Evolutionary conservation across 208 protist genomes (phyloP), one percentile per base, ranked within the genome.

Genomic region (Trypanosoma conorhini): DNA sequence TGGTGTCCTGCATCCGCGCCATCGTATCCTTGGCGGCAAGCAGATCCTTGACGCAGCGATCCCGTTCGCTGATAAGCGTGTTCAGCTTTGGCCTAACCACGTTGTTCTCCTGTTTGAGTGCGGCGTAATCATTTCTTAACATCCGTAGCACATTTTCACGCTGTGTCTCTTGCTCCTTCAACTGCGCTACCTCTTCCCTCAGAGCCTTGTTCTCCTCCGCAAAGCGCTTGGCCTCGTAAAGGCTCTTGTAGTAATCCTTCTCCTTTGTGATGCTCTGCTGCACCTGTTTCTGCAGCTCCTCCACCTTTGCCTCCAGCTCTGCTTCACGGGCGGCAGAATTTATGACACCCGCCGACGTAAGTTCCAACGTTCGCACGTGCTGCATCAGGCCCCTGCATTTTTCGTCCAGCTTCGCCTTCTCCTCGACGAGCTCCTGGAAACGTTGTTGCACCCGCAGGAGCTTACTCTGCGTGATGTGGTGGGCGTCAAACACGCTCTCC

Each of bases 101-200:
- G 21, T 83, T 74, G 65, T 83, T 82, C 69, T 88, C 87, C 30
- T 92, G 80, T 5, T 81, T 75, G 26, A 88, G 84, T 15, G 82
- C 77, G 0, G 78, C 76, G 70, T 90, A 90, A 60, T 89, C 84
- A 69, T 85, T 88, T 42, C 78, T 80, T 22, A 92, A 42, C 61
- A 87, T 73, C 33, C 71, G 72, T 52, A 90, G 62, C 58, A 88
- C 82, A n/a, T 70, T 72, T 42, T 81, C 84, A 62, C 70, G 77
- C 56, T 87, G 69, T 54, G 57, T 66, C 26, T 83, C 70, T n/a
- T 76, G 71, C 5, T 80, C 77, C 19, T 67, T 75, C 44, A 78
- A 21, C 12, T 30, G 35, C 15, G 52, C 28, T 13, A 70, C 24
- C 3, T 72, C 60, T 0, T 56, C 46, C 58, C 71, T 50, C 51